Percentiles rank a stretch among this genome's conserved stretches.
phyloP scores from a whole-genome alignment of 108 stramenopile species.

The Ochromonas danica region DNA sequence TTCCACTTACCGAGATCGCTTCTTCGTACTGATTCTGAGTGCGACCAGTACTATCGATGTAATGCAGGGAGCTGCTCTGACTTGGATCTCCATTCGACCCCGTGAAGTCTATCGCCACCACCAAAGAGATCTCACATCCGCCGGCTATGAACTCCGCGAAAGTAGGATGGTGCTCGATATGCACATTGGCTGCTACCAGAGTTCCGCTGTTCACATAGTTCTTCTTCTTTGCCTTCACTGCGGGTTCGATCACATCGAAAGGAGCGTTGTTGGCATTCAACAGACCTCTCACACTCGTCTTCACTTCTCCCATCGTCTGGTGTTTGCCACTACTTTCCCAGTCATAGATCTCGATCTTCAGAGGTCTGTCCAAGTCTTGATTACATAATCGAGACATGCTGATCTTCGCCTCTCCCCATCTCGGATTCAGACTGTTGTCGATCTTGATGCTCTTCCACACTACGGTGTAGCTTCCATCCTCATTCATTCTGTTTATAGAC shows the following conservation, averaged over 20 bases:
- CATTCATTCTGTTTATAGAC: constrained; percentile 56
- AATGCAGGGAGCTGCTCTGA: constrained; percentile 47
- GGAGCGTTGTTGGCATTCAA: background rate
- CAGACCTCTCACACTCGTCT: background rate
- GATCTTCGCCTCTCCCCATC: constrained; percentile 64
- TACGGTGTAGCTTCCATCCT: constrained; percentile 62
- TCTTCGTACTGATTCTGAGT: constrained; percentile 62
- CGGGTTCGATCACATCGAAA: background rate
- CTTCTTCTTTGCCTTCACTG: background rate
- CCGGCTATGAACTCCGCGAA: constrained; percentile 50
- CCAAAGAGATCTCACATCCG: constrained; percentile 42
- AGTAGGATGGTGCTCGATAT: background rate
- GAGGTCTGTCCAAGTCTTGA: constrained; percentile 65
- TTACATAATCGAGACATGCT: constrained; percentile 72
- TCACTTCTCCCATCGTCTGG: constrained; percentile 61
- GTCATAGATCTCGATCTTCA: constrained; percentile 71
- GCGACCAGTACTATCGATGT: constrained; percentile 41
- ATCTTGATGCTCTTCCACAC: constrained; percentile 66
- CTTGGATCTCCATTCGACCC: constrained; percentile 83
- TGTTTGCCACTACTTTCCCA: constrained; percentile 61
- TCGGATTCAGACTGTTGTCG: constrained; percentile 63
- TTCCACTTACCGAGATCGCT: constrained; percentile 65
- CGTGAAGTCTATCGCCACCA: constrained; percentile 83
- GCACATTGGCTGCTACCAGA: background rate
- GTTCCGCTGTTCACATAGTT: background rate